A percentile compares a stretch with the other conserved stretches of the same genome.
Conservation (phyloP, 805 yeast species). For the Candida taoyuanica region DNA sequence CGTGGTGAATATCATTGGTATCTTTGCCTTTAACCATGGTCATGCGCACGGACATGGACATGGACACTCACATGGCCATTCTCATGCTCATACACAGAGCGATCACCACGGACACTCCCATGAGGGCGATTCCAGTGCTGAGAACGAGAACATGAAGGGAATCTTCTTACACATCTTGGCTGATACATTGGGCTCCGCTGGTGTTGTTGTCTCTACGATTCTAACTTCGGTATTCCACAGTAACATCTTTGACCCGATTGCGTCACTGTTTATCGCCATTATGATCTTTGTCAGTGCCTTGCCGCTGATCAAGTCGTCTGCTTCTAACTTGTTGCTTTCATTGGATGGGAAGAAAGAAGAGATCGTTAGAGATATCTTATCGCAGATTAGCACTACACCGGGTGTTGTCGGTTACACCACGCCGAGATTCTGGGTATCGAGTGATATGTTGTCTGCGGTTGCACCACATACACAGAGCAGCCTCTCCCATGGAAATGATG, state of each 20-base stretch:
- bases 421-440: constrained; percentile 85
- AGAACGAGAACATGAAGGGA: constrained; percentile 84
- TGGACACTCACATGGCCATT: constrained; percentile 36
- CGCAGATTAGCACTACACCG: constrained; percentile 61
- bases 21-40: constrained; percentile 90
- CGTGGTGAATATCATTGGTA: constrained; percentile 85
- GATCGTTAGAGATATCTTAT: constrained; percentile 56
- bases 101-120: no score
- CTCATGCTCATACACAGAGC: constrained; percentile 11
- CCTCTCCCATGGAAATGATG: no score
- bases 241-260: constrained; percentile 85
- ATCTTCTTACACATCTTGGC: constrained; percentile 91
- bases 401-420: constrained; percentile 84
- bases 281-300: constrained; percentile 77
- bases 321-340: constrained; percentile 63
- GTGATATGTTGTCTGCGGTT: constrained; percentile 26
- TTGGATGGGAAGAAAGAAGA: constrained; percentile 57
- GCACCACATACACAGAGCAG: constrained; percentile 20
- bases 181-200: constrained; percentile 94
- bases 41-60: constrained; percentile 43
- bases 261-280: constrained; percentile 81
- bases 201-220: constrained; percentile 88
- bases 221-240: constrained; percentile 63
- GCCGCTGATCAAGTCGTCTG: constrained; percentile 79
- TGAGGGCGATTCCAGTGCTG: no score